phyloP scores from a whole-genome alignment of 2,329 filamentous ascomycete genomes.

The Ophiostoma montium region DNA sequence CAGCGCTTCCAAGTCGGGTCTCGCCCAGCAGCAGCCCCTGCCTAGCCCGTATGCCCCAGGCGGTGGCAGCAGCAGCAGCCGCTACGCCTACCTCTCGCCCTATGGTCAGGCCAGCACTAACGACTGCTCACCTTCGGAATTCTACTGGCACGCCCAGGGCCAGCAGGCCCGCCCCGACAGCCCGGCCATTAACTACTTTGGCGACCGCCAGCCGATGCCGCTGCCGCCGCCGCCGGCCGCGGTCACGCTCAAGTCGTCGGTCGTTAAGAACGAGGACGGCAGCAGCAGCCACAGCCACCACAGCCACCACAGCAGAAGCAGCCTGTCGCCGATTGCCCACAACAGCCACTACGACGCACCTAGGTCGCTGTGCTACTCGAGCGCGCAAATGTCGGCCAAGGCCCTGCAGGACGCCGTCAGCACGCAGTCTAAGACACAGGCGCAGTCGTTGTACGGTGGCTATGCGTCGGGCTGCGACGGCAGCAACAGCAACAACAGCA shows the following conservation, averaged over 20 bases:
- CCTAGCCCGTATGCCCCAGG: slow-evolving; percentile 4
- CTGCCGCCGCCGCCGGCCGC: slow-evolving; percentile 10
- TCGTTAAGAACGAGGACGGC: slow-evolving; percentile 6
- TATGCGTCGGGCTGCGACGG: background rate
- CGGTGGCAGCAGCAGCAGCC: slow-evolving; percentile 28
- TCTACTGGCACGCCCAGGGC: slow-evolving; percentile 7
- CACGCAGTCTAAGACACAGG: background rate
- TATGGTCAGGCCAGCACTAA: slow-evolving; percentile 4
- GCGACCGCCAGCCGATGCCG: slow-evolving; percentile 10
- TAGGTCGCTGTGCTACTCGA: slow-evolving; percentile 4
- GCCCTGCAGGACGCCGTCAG: slow-evolving; percentile 7
- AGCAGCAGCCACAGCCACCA: no score
- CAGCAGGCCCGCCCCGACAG: slow-evolving; percentile 7
- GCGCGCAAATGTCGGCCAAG: slow-evolving; percentile 6
- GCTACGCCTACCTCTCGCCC: slow-evolving; percentile 5
- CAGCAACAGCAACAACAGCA: background rate
- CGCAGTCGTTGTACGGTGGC: background rate
- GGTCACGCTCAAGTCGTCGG: slow-evolving; percentile 11
- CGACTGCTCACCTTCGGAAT: slow-evolving; percentile 12
- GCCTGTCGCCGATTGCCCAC: slow-evolving; percentile 3
- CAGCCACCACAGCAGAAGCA: no score
- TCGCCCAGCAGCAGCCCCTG: slow-evolving; percentile 3
- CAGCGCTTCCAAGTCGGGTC: background rate
- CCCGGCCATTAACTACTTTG: slow-evolving; percentile 18
- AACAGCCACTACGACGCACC: background rate